Evolutionary conservation across 768 basidiomycete species (phyloP), one percentile per base, ranked within the genome.

Genomic region (Auricularia heimuer): DNA sequence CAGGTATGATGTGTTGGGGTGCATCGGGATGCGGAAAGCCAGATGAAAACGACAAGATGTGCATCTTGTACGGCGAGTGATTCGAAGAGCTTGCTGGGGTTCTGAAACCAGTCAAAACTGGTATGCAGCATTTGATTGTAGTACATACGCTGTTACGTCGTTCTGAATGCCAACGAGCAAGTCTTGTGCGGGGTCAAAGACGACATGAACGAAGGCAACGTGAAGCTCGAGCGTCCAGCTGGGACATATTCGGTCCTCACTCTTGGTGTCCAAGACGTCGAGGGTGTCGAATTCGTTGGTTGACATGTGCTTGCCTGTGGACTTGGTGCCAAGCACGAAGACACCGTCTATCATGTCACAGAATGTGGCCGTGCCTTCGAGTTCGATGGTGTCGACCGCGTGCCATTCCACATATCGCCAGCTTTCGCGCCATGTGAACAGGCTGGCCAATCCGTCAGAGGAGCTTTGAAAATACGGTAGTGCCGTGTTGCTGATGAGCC

Each of bases 261-360:
- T 60, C 56, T 60, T 60, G 24, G 56, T 60, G 56, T 60, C 56
- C 7, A 60, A 4, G 29, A 60, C 56, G 56, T 60, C 56, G 56
- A 60, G 21, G 4, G 18, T 35, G 56, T 60, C 56, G 29, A 60
- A 60, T 18, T 60, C 56, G 56, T 6, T 33, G 56, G 29, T 24
- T 10, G 56, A 29, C 14, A 51, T 16, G 47, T 51, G 47, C 6
- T 18, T 51, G 11, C 21, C 11, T 51, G 7, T 42, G 39, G 47
- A 51, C 56, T 60, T 60, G 56, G 11, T 12, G 56, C 56, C 56
- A 1, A 60, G 24, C 4, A 60, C 56, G 34, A 60, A 60, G 56
- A 60, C 56, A 29, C 56, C 56, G 34, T 60, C 56, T 21, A 35
- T 34, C 56, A 60, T 60, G 56, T 60, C 56, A 33, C 24, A 29